Percentiles rank a stretch among this genome's conserved stretches.
Evolutionary conservation across 2,329 filamentous ascomycete species (phyloP).

Genomic region (Dactylonectria estremocensis): DNA sequence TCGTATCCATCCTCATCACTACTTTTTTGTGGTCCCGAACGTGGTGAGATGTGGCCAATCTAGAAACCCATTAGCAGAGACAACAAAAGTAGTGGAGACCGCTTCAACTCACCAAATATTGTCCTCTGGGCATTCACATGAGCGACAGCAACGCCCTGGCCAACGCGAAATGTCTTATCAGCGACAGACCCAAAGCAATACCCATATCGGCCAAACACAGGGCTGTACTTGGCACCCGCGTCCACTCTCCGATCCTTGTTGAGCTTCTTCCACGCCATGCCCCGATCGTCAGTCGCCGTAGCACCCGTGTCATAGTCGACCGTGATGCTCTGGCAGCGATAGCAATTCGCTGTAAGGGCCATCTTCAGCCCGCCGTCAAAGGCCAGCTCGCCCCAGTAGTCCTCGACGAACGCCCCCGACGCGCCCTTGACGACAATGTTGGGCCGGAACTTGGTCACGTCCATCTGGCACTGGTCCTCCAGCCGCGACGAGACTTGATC

Average conservation of each 20-base stretch:
- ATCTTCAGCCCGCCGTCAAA: constrained; percentile 38
- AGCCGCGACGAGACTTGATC: constrained; percentile 37
- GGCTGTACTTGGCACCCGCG: constrained; percentile 43
- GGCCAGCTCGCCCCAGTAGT: constrained; percentile 41
- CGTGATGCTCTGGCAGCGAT: constrained; percentile 45
- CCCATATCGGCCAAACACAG: constrained; percentile 45
- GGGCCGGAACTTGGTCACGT: constrained; percentile 45
- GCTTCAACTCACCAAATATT: constrained; percentile 34
- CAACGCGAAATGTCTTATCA: constrained; percentile 19
- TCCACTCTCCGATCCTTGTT: constrained; percentile 46
- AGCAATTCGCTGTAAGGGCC: constrained; percentile 43
- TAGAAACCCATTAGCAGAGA: constrained; percentile 1
- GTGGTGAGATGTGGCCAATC: constrained; percentile 41
- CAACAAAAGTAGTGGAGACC: rapidly evolving
- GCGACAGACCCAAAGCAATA: constrained; percentile 40
- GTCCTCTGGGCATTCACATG: constrained; percentile 36
- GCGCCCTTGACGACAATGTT: constrained; percentile 44
- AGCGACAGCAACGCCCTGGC: constrained; percentile 35
- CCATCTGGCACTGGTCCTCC: constrained; percentile 31
- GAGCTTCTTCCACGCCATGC: constrained; percentile 44
- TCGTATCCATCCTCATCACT: not conserved
- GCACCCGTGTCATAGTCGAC: constrained; percentile 43
- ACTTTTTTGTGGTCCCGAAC: constrained; percentile 36
- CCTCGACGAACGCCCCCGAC: constrained; percentile 36
- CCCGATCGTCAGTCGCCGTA: constrained; percentile 38